These are phyloP conservation scores for Trametes hirsuta DNA, from an alignment of 1,284 basidiomycete genomes.

Conservation along the genomic window DNA sequence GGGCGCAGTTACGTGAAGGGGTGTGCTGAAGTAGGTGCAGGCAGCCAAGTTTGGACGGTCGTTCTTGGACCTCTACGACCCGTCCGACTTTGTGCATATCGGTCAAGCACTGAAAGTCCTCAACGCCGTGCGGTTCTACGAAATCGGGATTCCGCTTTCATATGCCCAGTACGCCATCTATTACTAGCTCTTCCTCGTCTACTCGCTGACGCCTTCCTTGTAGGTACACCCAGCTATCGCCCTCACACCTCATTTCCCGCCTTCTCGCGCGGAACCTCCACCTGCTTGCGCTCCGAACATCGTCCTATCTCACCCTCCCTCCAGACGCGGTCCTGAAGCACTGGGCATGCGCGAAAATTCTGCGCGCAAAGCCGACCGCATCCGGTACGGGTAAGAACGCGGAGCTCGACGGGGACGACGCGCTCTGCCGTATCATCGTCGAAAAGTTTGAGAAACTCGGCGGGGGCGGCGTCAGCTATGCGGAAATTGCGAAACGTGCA, in stretches of 20 bases:
- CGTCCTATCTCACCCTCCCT: constrained; percentile 80
- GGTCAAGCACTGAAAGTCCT: constrained; percentile 93
- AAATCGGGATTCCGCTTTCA: constrained; percentile 93
- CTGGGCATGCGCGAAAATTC: constrained; percentile 95
- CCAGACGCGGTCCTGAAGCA: constrained; percentile 91
- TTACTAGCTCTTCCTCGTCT: not conserved
- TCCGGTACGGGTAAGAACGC: constrained; percentile 55
- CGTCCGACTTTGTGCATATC: constrained; percentile 89
- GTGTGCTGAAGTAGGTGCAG: constrained; percentile 41
- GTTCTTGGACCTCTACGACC: constrained; percentile 92
- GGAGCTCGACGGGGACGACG: constrained; percentile 71
- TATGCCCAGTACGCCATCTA: constrained; percentile 76
- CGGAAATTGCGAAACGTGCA: constrained; percentile 92
- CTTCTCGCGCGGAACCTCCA: constrained; percentile 90
- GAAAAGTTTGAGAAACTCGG: constrained; percentile 82
- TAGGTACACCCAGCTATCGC: constrained; percentile 80
- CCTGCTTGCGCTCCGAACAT: constrained; percentile 91
- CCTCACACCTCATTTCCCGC: constrained; percentile 79
- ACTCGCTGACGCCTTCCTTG: not conserved
- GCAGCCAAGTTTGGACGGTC: constrained; percentile 95
- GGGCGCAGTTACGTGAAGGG: not conserved
- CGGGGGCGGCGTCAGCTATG: constrained; percentile 82
- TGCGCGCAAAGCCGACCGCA: constrained; percentile 63
- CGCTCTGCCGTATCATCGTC: constrained; percentile 82
- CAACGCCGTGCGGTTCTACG: constrained; percentile 89